Evolutionary conservation across 495 filamentous ascomycete species (phyloP), one percentile per base, ranked within the genome.

Genomic region (Darksidea phi): DNA sequence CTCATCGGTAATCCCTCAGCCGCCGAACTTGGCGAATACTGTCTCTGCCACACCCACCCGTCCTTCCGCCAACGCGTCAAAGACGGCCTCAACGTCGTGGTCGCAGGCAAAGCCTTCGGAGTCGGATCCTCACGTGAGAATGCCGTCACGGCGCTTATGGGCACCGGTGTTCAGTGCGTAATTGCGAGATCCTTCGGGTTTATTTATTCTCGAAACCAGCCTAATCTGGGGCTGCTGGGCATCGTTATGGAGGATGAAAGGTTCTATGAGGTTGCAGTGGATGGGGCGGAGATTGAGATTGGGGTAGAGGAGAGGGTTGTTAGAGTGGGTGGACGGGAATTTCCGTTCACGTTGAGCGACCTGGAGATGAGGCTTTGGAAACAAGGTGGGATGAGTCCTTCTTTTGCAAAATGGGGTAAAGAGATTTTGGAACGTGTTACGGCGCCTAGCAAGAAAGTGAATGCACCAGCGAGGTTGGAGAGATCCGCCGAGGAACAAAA

Each of bases 111-210:
- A 48, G 76, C 62, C 0, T 80, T 80, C 56, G 76, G 76, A 1
- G 72, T 72, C 54, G 77, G 77, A 4, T 77, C 73, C 11, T 78
- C 76, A 0, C 73, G 76, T 1, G 72, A 78, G 58, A 63, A 76
- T 21, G 77, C 77, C 1, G 72, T 76, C 1, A 69, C 62, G 57
- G 76, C 76, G 8, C 66, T 77, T 17, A 58, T 73, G 7, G 73
- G 72, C 54, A 57, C 28, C 48, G 73, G 72, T 12, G 67, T 77
- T 12, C 46, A 74, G 61, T 73, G 67, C 47, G 71, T 79, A 10
- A 75, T 78, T 49, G 75, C 76, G 7, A 70, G 69, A 38, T 75
- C 72, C 2, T 78, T 75, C 43, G 65, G 73, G 0, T 78, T 78
- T 62, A 79, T 78, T 48, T 77, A 75, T 48, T 49, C 60, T 18